Conservation (phyloP, 2,329 filamentous ascomycete species). For the Penicillium sp. region DNA sequence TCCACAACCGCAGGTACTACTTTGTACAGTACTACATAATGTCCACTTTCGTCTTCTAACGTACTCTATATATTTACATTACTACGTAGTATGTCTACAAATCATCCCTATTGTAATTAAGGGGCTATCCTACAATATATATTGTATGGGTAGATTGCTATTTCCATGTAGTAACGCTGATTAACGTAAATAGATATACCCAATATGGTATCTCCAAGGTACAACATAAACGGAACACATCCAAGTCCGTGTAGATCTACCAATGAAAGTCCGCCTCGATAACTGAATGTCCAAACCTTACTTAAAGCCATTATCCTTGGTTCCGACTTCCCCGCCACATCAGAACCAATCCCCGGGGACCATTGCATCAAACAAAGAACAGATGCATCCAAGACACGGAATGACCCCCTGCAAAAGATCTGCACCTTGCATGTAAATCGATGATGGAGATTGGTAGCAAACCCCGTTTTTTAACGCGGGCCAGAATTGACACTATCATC, state of each 20-base stretch:
- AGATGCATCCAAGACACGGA: constrained; percentile 4
- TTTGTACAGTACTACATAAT: not conserved
- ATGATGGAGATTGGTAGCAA: not conserved
- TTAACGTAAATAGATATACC: not conserved
- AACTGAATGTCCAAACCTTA: constrained; percentile 6
- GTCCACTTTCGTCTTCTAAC: not conserved
- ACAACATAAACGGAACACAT: not conserved
- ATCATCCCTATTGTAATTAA: not conserved
- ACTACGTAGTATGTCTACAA: not conserved
- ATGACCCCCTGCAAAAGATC: constrained; percentile 3
- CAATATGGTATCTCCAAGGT: not conserved
- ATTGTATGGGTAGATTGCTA: not conserved
- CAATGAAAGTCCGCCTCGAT: not conserved
- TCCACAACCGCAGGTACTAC: constrained; percentile 10
- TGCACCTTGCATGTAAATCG: constrained; percentile 6
- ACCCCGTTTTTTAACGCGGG: not conserved
- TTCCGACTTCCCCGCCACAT: not conserved
- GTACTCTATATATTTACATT: not conserved
- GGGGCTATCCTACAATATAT: not conserved
- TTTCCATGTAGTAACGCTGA: not conserved
- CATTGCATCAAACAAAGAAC: not conserved
- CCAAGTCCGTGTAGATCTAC: not conserved
- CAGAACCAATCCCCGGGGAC: not conserved
- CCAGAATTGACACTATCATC: not conserved
- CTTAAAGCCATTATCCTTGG: not conserved